A percentile compares a stretch with the other conserved stretches of the same genome.
Evolutionary conservation across 192 early-diverging fungal genomes (phyloP).

Genomic region (Phlyctochytrium planicorne): DNA sequence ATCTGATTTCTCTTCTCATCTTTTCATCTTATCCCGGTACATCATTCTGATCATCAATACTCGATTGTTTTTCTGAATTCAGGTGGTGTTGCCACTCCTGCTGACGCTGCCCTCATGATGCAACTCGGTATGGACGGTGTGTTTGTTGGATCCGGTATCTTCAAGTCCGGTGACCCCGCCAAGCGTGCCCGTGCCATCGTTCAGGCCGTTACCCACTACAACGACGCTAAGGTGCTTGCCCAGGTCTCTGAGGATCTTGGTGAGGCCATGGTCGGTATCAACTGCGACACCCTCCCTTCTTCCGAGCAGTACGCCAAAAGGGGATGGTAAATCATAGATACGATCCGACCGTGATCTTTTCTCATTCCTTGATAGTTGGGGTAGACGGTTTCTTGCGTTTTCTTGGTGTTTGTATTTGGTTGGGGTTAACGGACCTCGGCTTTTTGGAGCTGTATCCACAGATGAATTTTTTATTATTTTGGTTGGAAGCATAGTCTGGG

Average conservation of each 20-base stretch:
- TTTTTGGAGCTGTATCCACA: too few relatives aligned
- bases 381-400: too few relatives aligned
- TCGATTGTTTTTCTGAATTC: not conserved
- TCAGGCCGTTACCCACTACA: conserved; percentile 94
- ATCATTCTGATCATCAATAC: not conserved
- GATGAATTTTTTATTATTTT: too few relatives aligned
- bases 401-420: too few relatives aligned
- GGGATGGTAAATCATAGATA: conserved; percentile 41
- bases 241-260: conserved; percentile 88
- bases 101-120: conserved; percentile 99
- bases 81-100: conserved; percentile 93
- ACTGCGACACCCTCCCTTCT: conserved; percentile 65
- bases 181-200: conserved; percentile 94
- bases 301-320: conserved; percentile 60
- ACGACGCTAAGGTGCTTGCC: conserved; percentile 84
- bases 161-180: conserved; percentile 87
- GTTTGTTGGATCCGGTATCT: conserved; percentile 97
- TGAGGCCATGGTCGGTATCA: conserved; percentile 97
- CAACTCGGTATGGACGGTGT: conserved; percentile 97
- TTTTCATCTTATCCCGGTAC: not conserved
- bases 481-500: too few relatives aligned
- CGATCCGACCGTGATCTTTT: too few relatives aligned
- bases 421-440: too few relatives aligned
- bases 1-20: not conserved
- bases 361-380: too few relatives aligned